Conservation (phyloP, 1,139 yeast genomes). For the Pichia sp. region DNA sequence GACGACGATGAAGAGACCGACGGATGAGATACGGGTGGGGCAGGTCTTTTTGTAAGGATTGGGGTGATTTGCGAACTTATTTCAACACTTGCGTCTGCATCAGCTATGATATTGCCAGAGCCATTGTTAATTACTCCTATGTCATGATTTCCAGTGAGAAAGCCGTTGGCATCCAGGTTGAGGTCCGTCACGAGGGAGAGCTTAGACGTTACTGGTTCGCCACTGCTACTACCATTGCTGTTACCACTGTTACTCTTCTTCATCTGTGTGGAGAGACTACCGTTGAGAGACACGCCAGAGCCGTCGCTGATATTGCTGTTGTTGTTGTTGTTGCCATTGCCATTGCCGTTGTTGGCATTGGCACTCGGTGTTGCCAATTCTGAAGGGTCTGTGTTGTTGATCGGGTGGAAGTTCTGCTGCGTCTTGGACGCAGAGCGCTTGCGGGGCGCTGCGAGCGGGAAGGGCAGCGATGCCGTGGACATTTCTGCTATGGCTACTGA, state of each 20-base stretch:
- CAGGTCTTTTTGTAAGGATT: too few species aligned
- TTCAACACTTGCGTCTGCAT: too few species aligned
- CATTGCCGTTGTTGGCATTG: not conserved
- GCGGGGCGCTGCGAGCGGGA: conserved; percentile 12
- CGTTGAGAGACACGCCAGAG: too few species aligned
- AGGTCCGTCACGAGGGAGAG: not conserved
- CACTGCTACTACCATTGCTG: not conserved
- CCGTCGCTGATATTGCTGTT: not conserved
- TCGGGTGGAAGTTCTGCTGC: conserved; percentile 25
- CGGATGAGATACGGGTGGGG: too few species aligned
- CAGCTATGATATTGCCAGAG: too few species aligned
- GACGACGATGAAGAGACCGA: too few species aligned
- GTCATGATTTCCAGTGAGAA: too few species aligned
- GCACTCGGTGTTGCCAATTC: not conserved
- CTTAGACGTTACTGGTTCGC: not conserved
- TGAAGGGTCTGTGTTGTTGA: conserved; percentile 1
- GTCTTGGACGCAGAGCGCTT: conserved; percentile 27
- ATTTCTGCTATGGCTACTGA: too few species aligned
- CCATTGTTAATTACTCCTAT: too few species aligned
- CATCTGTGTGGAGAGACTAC: too few species aligned
- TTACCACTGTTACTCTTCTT: not conserved
- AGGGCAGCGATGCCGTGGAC: conserved; percentile 1
- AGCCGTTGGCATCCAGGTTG: too few species aligned
- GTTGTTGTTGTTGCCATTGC: not conserved
- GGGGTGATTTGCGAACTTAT: too few species aligned